Evolutionary conservation across 2,329 filamentous ascomycete species (phyloP), one percentile per base, ranked within the genome.

Genomic region (Venturiaceae sp.): DNA sequence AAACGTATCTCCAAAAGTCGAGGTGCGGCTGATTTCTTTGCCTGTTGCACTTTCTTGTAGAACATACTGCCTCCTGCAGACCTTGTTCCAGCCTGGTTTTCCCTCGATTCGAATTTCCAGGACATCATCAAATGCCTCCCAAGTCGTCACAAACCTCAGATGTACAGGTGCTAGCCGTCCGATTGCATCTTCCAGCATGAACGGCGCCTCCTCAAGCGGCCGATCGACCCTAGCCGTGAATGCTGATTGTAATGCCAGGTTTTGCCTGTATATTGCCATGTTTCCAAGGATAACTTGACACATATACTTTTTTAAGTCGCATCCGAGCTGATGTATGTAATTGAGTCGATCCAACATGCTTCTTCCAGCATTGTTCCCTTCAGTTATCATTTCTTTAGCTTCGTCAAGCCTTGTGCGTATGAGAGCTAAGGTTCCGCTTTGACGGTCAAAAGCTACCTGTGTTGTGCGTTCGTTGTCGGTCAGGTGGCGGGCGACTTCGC

Each of bases 101-200:
- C 30, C 57, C 32, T 50, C 2, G 34, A 61, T 59, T 8, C 50
- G 46, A 9, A 50, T 39, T 37, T 61, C 52, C 19, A 61, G 14
- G 23, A 61, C 57, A 3, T 56, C 46, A 16, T 58, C 7, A 23
- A 61, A 56, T 16, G 57, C 56, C 19, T 50, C 57, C 59, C 59
- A 61, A 13, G 56, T 55, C 13, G 21, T 52, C 14, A 61, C 32
- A 36, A 61, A 59, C 14, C 39, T 33, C 9, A 59, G 32, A 39
- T 58, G 56, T 8, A 61, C 57, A 26, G 59, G 59, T 28, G 41
- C 34, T 33, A 50, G 28, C 2, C 59, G 50, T 30, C 57, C 59
- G n/a, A 61, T 59, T n/a, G 53, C 14, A 32, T 61, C 59, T 39
- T 61, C 59, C 3, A 61, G 50, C 1, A 55, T 50, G 3, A 58